Conservation (phyloP, 2,329 filamentous ascomycete species). For the Juglanconis juglandina region DNA sequence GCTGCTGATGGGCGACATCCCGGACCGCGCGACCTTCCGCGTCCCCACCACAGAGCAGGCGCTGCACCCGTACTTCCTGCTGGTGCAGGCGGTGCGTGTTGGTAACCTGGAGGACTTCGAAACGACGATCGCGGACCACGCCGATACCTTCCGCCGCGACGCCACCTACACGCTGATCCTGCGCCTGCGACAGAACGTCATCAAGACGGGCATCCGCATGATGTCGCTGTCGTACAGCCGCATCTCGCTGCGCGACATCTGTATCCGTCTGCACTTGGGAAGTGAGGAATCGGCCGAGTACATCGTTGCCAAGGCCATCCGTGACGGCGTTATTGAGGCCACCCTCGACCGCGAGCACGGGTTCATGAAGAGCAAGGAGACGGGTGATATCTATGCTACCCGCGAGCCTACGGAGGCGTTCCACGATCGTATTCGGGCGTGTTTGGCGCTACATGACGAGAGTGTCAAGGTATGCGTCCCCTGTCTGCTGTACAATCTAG, state of each 20-base stretch:
- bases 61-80: conserved; percentile 86
- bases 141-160: conserved; percentile 83
- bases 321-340: conserved; percentile 95
- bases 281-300: conserved; percentile 98
- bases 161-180: conserved; percentile 94
- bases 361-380: conserved; percentile 98
- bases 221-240: conserved; percentile 97
- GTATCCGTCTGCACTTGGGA: conserved; percentile 86
- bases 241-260: conserved; percentile 95
- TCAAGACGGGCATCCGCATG: conserved; percentile 99
- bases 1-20: conserved; percentile 97
- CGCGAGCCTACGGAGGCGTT: conserved; percentile 95
- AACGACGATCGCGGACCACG: conserved; percentile 76
- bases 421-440: conserved; percentile 92
- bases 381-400: conserved; percentile 93
- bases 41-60: conserved; percentile 82
- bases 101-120: conserved; percentile 93
- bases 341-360: conserved; percentile 90
- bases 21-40: conserved; percentile 90
- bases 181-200: conserved; percentile 94
- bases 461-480: conserved; percentile 78
- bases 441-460: conserved; percentile 89
- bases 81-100: conserved; percentile 94
- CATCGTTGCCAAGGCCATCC: conserved; percentile 97
- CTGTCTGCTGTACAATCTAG: not conserved